Evolutionary conservation across 441 rosid genomes (phyloP).

Genomic region (Populus tomentosa): DNA sequence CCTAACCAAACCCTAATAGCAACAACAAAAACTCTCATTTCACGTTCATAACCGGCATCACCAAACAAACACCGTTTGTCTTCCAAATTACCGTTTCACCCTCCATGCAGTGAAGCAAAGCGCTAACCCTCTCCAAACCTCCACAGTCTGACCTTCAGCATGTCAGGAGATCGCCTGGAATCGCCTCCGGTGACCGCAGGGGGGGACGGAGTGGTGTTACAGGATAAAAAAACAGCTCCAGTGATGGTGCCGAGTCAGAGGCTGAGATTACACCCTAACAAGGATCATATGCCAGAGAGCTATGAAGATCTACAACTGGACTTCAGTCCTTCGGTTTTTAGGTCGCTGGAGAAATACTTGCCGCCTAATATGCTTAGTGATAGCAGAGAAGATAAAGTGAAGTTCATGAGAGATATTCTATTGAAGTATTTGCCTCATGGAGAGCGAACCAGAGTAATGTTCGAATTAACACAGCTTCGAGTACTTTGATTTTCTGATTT

Average conservation of each 20-base stretch:
- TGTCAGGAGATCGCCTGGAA: conserved; percentile 47
- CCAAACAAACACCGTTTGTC: conserved; percentile 8
- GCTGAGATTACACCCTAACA: conserved; percentile 70
- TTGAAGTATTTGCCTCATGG: conserved; percentile 68
- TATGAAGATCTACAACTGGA: conserved; percentile 74
- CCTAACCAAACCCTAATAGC: conserved; percentile 24
- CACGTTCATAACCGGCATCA: neutral
- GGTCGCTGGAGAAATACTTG: conserved; percentile 67
- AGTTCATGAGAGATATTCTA: conserved; percentile 83
- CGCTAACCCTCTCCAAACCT: conserved; percentile 4
- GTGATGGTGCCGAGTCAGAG: conserved; percentile 39
- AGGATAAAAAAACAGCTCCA: neutral
- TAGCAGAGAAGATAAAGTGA: conserved; percentile 54
- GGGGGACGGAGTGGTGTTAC: conserved; percentile 28
- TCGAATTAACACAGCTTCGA: neutral
- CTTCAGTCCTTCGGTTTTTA: conserved; percentile 60
- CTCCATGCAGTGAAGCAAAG: conserved; percentile 20
- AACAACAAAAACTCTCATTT: neutral
- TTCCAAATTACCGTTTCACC: conserved; percentile 8
- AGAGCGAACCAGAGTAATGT: conserved; percentile 66
- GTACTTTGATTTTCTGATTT: neutral
- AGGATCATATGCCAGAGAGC: conserved; percentile 67
- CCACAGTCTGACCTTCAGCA: conserved; percentile 11
- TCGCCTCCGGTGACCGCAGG: conserved; percentile 28
- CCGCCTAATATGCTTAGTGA: conserved; percentile 56